Evolutionary conservation across 208 protist genomes (phyloP), one percentile per base, ranked within the genome.

Genomic region (Polymyxa betae): DNA sequence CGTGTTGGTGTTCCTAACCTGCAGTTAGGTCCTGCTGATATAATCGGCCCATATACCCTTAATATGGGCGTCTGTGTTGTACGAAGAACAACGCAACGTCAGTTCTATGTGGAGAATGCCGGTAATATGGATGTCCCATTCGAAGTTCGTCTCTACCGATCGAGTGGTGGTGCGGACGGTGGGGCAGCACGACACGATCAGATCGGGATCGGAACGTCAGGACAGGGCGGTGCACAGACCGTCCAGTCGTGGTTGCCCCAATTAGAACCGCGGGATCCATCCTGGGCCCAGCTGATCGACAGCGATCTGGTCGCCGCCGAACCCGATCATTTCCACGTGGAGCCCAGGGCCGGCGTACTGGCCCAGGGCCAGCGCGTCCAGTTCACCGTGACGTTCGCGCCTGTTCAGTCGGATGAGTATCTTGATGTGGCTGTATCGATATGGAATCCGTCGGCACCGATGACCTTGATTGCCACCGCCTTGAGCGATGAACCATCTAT

Each of bases 51-150:
- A 5, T 38, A 82, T n/a, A 82, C 72, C 35, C 72, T 82, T 5
- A 82, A 82, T n/a, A 82, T 82, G 72, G 72, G 72, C 16, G 35
- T 82, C 72, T 82, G 72, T n/a, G 35, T 82, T 5, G 72, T 82
- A 5, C n/a, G 72, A 43, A 5, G 40, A 43, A 5, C 5, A n/a
- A 82, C 72, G 72, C 5, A 5, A 5, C 72, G 72, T 20, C 40
- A 35, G 72, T 82, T 82, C 72, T 82, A 40, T n/a, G 72, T 82
- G 16, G 72, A 82, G 16, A 82, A 82, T n/a, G 35, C 72, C 5
- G 72, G 72, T 5, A 82, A 82, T 43, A 82, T 82, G 72, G 72
- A 82, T 43, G 72, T 82, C 16, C 72, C 72, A 43, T 82, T 82
- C n/a, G 16, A 82, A n/a, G 72, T 82, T 12, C 16, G 5, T n/a